Evolutionary conservation across 768 basidiomycete genomes (phyloP), one percentile per base, ranked within the genome.

Genomic region (Cubamyces lactineus): DNA sequence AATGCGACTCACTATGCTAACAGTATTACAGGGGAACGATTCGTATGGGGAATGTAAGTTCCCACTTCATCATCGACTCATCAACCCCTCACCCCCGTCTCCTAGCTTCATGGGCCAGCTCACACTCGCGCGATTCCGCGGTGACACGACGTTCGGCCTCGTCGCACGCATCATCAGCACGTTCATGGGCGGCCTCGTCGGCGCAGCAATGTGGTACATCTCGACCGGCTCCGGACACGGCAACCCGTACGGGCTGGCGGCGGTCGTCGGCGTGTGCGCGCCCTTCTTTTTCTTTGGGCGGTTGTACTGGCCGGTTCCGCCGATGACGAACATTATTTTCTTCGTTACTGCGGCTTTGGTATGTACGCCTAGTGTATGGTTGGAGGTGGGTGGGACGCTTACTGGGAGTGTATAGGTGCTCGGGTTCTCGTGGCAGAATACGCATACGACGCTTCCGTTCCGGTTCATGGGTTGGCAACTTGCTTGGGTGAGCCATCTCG

Each of bases 91-190:
- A 49, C 28, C 7, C 28, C 28, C 28, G 4, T 58, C 30, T 45
- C 57, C 62, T 46, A 89, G 87, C 17, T 80, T 91, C 69, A 91
- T 92, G 86, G 89, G 84, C 0, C 91, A 92, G 67, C 75, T 91
- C 6, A 88, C 88, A 0, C 72, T 90, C 0, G 77, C 86, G 9
- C 83, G 89, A 17, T 92, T 90, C 68, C 80, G 87, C 46, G 91
- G 90, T 0, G 91, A 93, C 54, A 93, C 90, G 0, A 80, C 83
- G 0, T 88, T 88, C 61, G 87, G 83, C 2, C 78, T 90, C 15
- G 74, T 85, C 4, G 78, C 83, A 0, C 82, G 91, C 58, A 79
- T 90, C 23, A 40, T 81, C 5, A 84, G 84, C 50, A 92, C 91
- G 0, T 87, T 91, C 60, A 72, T 80, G 24, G 91, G 91, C 7